Base-by-base conservation (phyloP, 2,329 filamentous ascomycete genomes). In the Ceratocystis huliohia region DNA sequence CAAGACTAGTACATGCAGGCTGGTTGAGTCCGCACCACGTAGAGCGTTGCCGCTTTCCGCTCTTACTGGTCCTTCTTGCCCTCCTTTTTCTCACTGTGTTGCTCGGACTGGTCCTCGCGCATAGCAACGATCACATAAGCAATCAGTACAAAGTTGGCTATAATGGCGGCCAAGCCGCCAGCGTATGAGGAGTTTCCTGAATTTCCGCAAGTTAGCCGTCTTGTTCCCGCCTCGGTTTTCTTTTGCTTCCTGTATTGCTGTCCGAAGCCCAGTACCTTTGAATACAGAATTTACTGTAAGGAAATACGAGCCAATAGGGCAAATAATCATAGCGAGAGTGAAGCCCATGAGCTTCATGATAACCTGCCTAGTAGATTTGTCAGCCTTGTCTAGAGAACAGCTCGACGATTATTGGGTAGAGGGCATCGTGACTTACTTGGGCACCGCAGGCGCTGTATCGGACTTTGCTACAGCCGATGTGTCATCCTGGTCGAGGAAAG, bases 51-150 rank as follows among this genome's bases (percentile, higher is more conserved):
- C n/a, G 6, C 37, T 30, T 5, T n/a, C 22, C 4, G 13, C 7
- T 30, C 44, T 73, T 71, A 81, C 69, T 77, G 75, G 57, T 79
- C 75, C 73, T 84, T 84, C 75, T 82, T 84, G 64, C 72, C 74
- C 65, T 80, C 77, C 50, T 73, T 72, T 71, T 77, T 77, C 45
- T 73, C 69, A 70, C 77, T 76, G 20, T 82, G 76, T 10, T 73
- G 75, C 30, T 80, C 80, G 1, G 77, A 77, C 70, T 83, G 78
- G 73, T 97, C 94, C 75, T 99, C 94, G 69, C 82, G 86, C 83
- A 96, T 92, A 3, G 94, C 94, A 22, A 96, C 90, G 66, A 96
- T 78, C 56, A 97, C 84, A 75, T 97, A 99, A n/a, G 82, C 85
- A 67, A 97, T 83, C 63, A 99, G 79, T 2, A 99, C 91, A 1